A percentile compares a stretch with the other conserved stretches of the same genome.
Evolutionary conservation across 1,284 basidiomycete species (phyloP).

Genomic region (Tilletia indica): DNA sequence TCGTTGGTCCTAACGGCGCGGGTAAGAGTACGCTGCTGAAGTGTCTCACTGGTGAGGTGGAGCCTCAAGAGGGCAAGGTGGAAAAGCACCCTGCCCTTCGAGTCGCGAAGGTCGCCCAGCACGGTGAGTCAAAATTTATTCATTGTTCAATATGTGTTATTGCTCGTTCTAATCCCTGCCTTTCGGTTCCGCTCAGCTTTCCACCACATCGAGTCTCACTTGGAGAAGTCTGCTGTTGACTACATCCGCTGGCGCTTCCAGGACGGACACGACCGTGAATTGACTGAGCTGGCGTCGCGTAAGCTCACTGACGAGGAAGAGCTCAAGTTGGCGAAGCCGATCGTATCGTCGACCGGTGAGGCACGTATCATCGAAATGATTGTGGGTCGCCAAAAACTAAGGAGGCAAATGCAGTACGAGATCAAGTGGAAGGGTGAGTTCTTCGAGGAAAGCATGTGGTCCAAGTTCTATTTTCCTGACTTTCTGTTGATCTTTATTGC

Average conservation of each 20-base stretch:
- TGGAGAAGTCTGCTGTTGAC: constrained; percentile 53
- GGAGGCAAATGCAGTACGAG: constrained; percentile 89
- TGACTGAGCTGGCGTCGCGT: constrained; percentile 85
- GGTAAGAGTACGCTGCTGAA: constrained; percentile 85
- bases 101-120: constrained; percentile 96
- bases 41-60: constrained; percentile 88
- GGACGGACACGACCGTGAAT: constrained; percentile 94
- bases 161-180: constrained; percentile 7
- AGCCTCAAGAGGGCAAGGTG: constrained; percentile 86
- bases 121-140: constrained; percentile 72
- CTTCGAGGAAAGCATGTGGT: not conserved
- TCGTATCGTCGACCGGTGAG: constrained; percentile 87
- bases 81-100: constrained; percentile 95
- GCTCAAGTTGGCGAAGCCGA: constrained; percentile 76
- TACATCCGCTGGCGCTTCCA: constrained; percentile 91
- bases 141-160: constrained; percentile 53
- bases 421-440: constrained; percentile 73
- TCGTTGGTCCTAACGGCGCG: constrained; percentile 56
- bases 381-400: constrained; percentile 95
- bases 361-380: constrained; percentile 83
- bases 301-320: constrained; percentile 85
- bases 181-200: constrained; percentile 31
- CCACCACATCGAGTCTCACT: constrained; percentile 54
- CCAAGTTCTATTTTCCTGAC: not conserved
- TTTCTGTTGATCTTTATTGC: constrained; percentile 33